Conservation (phyloP, 2,329 filamentous ascomycete genomes). For the Scedosporium dehoogii region DNA sequence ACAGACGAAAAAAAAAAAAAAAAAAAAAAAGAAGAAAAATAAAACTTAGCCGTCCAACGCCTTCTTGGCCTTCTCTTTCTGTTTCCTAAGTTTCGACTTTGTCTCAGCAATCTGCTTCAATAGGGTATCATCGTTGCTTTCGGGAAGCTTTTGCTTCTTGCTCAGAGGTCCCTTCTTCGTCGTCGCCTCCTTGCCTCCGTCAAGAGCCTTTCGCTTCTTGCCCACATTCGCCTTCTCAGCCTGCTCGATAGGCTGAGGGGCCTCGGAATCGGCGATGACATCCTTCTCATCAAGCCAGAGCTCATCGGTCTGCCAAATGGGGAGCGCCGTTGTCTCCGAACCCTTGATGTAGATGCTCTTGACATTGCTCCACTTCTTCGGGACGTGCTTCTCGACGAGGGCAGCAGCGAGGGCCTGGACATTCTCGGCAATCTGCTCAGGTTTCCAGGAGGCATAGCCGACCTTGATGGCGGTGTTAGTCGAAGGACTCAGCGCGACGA, state of each 20-base stretch:
- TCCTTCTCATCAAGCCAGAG: slow-evolving; percentile 75
- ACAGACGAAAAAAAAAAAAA: too few relatives aligned
- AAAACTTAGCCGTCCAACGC: slow-evolving; percentile 34
- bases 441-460: slow-evolving; percentile 62
- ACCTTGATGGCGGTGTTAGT: slow-evolving; percentile 75
- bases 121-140: slow-evolving; percentile 41
- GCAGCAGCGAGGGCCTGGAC: slow-evolving; percentile 59
- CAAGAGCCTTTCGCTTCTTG: slow-evolving; percentile 47
- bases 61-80: slow-evolving; percentile 47
- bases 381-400: slow-evolving; percentile 69
- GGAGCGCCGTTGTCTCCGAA: slow-evolving; percentile 74
- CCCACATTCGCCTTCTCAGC: slow-evolving; percentile 46
- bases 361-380: slow-evolving; percentile 81
- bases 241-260: slow-evolving; percentile 32
- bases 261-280: slow-evolving; percentile 53
- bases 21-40: too few relatives aligned
- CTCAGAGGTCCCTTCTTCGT: slow-evolving; percentile 17
- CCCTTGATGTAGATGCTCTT: slow-evolving; percentile 84
- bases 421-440: slow-evolving; percentile 73
- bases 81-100: slow-evolving; percentile 47
- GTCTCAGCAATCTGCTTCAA: slow-evolving; percentile 50
- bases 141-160: slow-evolving; percentile 35
- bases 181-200: slow-evolving; percentile 15
- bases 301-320: slow-evolving; percentile 90
- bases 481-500: slow-evolving; percentile 69